phyloP scores from a whole-genome alignment of 2,329 filamentous ascomycete species.

The Nigrograna mackinnonii region DNA sequence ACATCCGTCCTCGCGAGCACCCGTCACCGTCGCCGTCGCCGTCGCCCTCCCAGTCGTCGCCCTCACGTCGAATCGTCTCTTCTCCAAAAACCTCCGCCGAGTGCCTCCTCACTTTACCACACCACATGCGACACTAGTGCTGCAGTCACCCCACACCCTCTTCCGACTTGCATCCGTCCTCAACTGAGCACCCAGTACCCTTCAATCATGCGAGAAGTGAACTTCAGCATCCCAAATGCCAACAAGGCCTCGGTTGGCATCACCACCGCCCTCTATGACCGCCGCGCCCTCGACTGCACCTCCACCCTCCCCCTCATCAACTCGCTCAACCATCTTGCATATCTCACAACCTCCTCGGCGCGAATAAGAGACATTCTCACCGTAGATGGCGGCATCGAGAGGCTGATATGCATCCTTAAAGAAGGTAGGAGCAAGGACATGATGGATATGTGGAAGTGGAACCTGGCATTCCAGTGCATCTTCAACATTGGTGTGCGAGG shows the following conservation, averaged over 20 bases:
- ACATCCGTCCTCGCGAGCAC: constrained; percentile 5
- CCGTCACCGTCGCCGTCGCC: too few species aligned
- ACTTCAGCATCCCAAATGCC: constrained; percentile 98
- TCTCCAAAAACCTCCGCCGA: too few species aligned
- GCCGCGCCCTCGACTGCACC: constrained; percentile 95
- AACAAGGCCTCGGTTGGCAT: constrained; percentile 99
- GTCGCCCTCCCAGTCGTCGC: too few species aligned
- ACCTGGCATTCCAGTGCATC: constrained; percentile 96
- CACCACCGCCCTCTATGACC: constrained; percentile 96
- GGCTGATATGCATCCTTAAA: constrained; percentile 96
- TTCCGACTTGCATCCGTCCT: constrained; percentile 6
- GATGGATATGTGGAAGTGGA: constrained; percentile 99
- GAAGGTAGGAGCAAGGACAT: constrained; percentile 95
- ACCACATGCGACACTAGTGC: constrained; percentile 37
- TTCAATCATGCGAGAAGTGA: constrained; percentile 92
- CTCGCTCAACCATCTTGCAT: constrained; percentile 97
- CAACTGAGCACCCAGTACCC: constrained; percentile 11
- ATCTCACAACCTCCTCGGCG: constrained; percentile 95
- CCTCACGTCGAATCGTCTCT: too few species aligned
- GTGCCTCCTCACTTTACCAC: constrained; percentile 14
- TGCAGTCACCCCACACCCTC: constrained; percentile 28
- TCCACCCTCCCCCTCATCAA: constrained; percentile 98
- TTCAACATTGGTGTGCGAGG: constrained; percentile 98
- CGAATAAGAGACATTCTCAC: constrained; percentile 97
- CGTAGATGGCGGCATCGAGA: constrained; percentile 96